Base-by-base conservation (phyloP, 2,329 filamentous ascomycete species). In the Periconia macrospinosa region DNA sequence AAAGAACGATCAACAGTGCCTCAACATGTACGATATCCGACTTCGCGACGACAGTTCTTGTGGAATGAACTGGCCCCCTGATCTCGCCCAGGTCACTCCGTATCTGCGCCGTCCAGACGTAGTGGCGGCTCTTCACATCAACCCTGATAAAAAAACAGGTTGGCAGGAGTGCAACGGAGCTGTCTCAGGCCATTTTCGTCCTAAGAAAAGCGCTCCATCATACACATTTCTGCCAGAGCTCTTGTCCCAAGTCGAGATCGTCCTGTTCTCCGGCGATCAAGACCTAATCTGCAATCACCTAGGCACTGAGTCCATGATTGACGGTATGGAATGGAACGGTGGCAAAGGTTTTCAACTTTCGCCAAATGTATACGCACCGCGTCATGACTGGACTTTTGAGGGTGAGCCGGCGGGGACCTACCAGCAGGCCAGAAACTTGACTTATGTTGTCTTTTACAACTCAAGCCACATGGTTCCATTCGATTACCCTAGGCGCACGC, bases 401-500 rank as follows among this genome's bases (percentile, higher is more conserved):
- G 90, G 88, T 56, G 85, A 96, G 63, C 78, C 85, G 1, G 92
- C 92, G 3, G 94, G 94, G 20, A 91, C 95, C 69, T 99, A 93
- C 81, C 95, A 99, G 75, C 86, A 92, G 71, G 93, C 94, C 1
- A 87, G 95, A 60, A 99, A 99, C 75, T 78, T 99, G 56, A 97
- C 94, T 1, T 99, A 99, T 70, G 87, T 99, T 30, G 81, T 95
- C 41, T 96, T 97, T 76, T 91, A 96, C 79, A 96, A 99, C 73
- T 87, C 91, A 15, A 96, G 90, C 47, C 94, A 99, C 75, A 99
- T 99, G 94, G 94, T 99, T 1, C 95, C 94, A 1, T 97, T 94
- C 68, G 93, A 99, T 74, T 90, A 89, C 65, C 88, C 93, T 1
- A 86, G 91, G 45, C 88, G 92, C 56, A 89, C 87, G 18, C 86